phyloP scores from a whole-genome alignment of 75 land plant genomes.

The Picea sitchensis region DNA sequence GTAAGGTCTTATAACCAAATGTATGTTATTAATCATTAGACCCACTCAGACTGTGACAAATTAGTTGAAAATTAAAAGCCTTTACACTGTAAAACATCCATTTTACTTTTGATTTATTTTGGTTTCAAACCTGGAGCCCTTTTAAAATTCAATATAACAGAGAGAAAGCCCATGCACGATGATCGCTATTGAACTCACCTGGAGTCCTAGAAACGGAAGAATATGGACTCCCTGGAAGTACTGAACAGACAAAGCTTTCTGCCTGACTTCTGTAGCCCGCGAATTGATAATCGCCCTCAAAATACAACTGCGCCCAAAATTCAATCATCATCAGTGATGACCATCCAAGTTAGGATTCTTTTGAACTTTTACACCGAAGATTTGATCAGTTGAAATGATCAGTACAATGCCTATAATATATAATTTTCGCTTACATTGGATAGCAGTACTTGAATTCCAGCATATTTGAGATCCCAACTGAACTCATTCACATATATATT shows the following conservation, averaged over 20 bases:
- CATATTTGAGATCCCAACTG: slow-evolving; percentile 78
- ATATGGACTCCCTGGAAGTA: slow-evolving; percentile 63
- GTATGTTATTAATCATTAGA: no score
- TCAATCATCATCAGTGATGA: no score
- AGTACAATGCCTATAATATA: neutral
- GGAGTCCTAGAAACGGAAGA: slow-evolving; percentile 50
- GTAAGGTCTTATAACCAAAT: no score
- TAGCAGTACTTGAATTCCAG: slow-evolving; percentile 62
- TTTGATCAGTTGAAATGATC: neutral
- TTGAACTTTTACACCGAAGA: neutral
- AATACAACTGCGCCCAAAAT: slow-evolving; percentile 55
- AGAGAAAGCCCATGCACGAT: neutral
- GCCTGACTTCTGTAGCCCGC: slow-evolving; percentile 50
- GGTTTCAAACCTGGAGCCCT: neutral
- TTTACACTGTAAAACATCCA: no score
- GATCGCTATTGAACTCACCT: slow-evolving; percentile 27
- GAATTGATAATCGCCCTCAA: slow-evolving; percentile 49
- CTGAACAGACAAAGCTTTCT: slow-evolving; percentile 67
- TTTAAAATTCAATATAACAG: neutral
- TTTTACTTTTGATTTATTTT: neutral
- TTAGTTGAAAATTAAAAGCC: neutral
- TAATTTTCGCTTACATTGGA: slow-evolving; percentile 27
- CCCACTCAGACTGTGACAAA: neutral
- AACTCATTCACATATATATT: slow-evolving; percentile 48
- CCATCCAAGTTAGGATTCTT: neutral